Base-by-base conservation (phyloP, 345 rosid genomes). In the Eucalyptus marginata region DNA sequence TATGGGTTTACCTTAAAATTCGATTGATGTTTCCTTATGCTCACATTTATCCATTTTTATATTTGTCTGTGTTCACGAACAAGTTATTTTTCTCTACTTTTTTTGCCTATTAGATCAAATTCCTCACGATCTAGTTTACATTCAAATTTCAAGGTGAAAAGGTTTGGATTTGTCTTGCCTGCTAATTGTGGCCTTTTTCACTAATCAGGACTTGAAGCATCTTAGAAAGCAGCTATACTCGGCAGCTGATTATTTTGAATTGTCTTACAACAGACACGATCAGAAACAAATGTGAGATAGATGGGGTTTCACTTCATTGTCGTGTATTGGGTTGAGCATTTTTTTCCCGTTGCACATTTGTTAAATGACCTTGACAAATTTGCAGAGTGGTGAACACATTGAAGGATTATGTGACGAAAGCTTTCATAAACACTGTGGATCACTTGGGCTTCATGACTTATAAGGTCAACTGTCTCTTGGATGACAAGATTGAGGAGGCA, bases 231-330 rank as follows among this genome's bases (percentile, higher is more conserved):
- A 97, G 88, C 88, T 97, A 52, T 95, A 95, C 93, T 94, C 95
- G 36, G 99, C 99, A 29, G 99, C 98, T 51, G 96, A 97, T 44
- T 93, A 95, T 90, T 96, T 95, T 89, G 99, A 97, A 93, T 43
- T 88, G 31, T 94, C 96, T 87, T 96, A 96, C 91, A 79, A 83
- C 71, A 88, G 93, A 87, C 94, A 94, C 59, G 93, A 92, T 14
- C 94, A 94, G 89, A 96, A 96, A 92, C 92, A 93, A 89, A 86
- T 92, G 98, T 95, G 92, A 96, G 92, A 85, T 15, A 15, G 4
- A 15, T 66, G 31, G 54, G 27, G 36, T 46, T 49, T 49, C 13
- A 4, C 76, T 46, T 36, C 7, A 68, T 10, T 25, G 6, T 86
- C 8, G 14, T 40, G 13, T 7, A 43, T 22, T 6, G 31, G 33